phyloP scores from a whole-genome alignment of 176 grass and related monocot genomes.

The Aegilops tauschii region DNA sequence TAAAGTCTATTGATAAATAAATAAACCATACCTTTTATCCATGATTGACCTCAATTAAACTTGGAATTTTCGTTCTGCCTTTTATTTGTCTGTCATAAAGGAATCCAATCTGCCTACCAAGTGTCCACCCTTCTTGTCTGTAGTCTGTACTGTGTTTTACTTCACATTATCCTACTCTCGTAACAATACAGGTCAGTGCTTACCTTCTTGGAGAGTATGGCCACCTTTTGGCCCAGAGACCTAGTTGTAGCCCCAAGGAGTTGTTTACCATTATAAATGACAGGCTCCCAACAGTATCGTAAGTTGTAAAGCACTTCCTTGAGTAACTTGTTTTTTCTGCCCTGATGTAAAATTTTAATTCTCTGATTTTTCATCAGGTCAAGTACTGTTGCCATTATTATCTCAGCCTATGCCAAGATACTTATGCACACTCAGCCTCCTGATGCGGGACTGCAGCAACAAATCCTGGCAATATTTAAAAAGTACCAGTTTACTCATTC shows the following conservation, averaged over 20 bases:
- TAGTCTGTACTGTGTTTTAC: constrained; percentile 5
- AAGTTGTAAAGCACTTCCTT: constrained; percentile 44
- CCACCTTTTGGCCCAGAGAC: constrained; percentile 88
- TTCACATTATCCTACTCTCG: constrained; percentile 7
- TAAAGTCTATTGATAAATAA: constrained; percentile 3
- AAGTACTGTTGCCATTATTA: constrained; percentile 92
- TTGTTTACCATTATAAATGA: constrained; percentile 92
- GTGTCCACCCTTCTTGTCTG: background rate
- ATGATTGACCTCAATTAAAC: constrained; percentile 15
- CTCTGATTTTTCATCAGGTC: constrained; percentile 57
- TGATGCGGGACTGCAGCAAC: constrained; percentile 90
- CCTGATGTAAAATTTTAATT: constrained; percentile 13
- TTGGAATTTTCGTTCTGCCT: constrained; percentile 15
- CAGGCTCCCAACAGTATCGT: constrained; percentile 92
- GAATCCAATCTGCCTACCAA: constrained; percentile 13
- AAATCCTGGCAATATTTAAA: constrained; percentile 83
- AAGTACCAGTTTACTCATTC: constrained; percentile 56
- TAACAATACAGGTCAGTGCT: constrained; percentile 76
- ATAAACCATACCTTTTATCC: background rate
- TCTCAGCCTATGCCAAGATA: constrained; percentile 96
- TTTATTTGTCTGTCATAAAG: constrained; percentile 5
- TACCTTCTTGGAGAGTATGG: constrained; percentile 99
- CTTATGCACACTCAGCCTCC: constrained; percentile 85
- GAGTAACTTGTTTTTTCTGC: constrained; percentile 24
- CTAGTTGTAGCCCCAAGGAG: constrained; percentile 96